Evolutionary conservation across 73 alveolate genomes (phyloP).

Genomic region (Uronychia setigera): DNA sequence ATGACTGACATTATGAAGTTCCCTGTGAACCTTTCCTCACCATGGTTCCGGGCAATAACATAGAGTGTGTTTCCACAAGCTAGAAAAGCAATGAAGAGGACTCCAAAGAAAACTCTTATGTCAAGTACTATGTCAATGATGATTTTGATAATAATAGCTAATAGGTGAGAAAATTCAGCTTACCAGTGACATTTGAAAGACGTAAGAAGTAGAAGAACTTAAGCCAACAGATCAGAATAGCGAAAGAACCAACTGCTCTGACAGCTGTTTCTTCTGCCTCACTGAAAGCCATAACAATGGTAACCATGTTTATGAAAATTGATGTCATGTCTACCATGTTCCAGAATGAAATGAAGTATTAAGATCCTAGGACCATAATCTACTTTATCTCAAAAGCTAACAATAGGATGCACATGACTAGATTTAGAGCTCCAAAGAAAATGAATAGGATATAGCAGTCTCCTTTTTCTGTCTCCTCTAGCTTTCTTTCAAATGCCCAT

Average conservation of each 20-base stretch:
- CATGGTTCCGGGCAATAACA: neutral
- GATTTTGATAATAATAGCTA: conserved; percentile 43
- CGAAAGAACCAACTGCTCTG: neutral
- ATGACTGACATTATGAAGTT: conserved; percentile 16
- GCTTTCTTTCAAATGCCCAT: neutral
- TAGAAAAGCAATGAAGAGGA: conserved; percentile 29
- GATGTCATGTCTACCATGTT: conserved; percentile 2
- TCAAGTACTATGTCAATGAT: conserved; percentile 41
- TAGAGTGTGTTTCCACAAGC: conserved; percentile 33
- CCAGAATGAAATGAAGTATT: neutral
- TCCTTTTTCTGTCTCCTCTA: conserved; percentile 10
- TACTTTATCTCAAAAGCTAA: neutral
- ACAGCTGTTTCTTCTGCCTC: neutral
- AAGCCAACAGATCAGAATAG: conserved; percentile 20
- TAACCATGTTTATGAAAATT: neutral
- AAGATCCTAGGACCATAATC: neutral
- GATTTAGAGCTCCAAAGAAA: neutral
- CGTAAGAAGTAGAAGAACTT: conserved; percentile 53
- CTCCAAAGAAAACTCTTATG: conserved; percentile 27
- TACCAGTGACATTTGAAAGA: conserved; percentile 22
- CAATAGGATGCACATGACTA: neutral
- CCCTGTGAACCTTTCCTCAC: conserved; percentile 2
- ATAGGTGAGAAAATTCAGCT: neutral
- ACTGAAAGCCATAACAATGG: neutral
- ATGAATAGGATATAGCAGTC: neutral